Evolutionary conservation across 1,284 basidiomycete genomes (phyloP).

Genomic region (Gomphus sp.): DNA sequence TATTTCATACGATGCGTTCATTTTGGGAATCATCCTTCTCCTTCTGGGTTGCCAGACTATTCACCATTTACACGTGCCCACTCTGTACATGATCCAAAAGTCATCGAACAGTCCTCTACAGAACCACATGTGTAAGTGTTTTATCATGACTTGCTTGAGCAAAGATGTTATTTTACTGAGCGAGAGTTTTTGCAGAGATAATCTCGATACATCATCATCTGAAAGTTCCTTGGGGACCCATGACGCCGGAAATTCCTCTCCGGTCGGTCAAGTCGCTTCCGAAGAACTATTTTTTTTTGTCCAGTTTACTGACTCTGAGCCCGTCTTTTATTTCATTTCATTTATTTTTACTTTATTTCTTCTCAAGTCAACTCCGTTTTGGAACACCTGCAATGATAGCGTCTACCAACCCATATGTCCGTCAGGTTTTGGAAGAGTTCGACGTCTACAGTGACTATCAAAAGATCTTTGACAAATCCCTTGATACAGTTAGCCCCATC

Average conservation of each 20-base stretch:
- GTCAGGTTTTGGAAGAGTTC: not conserved
- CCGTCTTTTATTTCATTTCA: not conserved
- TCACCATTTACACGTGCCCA: too few species aligned
- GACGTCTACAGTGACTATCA: not conserved
- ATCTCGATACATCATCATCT: not conserved
- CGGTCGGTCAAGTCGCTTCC: not conserved
- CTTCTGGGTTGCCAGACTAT: too few species aligned
- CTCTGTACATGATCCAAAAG: not conserved
- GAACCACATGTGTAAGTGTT: not conserved
- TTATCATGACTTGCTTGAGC: not conserved
- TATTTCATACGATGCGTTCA: too few species aligned
- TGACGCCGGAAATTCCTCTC: not conserved
- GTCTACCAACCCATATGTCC: not conserved
- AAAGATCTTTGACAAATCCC: not conserved
- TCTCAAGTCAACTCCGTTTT: not conserved
- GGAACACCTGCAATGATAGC: not conserved
- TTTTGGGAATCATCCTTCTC: too few species aligned
- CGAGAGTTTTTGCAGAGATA: not conserved
- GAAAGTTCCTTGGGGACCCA: not conserved
- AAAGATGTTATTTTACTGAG: not conserved
- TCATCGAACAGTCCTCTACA: not conserved
- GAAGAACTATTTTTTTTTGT: not conserved
- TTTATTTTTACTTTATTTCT: too few species aligned
- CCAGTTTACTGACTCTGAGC: not conserved
- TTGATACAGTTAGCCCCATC: not conserved